Base-by-base conservation (phyloP, 148 eudicot genomes). In the Fagopyrum esculentum region DNA sequence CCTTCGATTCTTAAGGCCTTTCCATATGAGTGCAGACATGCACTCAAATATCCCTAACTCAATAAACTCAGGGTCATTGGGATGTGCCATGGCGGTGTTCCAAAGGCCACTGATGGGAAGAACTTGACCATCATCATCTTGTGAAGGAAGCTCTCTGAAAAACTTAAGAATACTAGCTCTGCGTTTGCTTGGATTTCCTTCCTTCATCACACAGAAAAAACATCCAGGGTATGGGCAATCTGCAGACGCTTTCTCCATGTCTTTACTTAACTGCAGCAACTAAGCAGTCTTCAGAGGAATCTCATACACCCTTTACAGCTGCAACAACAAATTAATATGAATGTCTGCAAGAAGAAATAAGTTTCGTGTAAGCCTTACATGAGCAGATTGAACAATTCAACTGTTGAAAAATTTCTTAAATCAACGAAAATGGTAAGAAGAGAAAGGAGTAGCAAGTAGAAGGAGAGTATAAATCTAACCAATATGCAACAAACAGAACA, bases 61-160 rank as follows among this genome's bases (percentile, higher is more conserved):
- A 69, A 92, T 92, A 83, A 95, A 95, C 82, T 95, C 99, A 0
- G 99, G 99, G 66, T 95, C 99, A 74, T 95, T 95, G 46, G 97
- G 99, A 82, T 95, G 99, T 57, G 99, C 96, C 99, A 95, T 95
- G 57, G 99, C 99, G 45, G 99, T 95, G 83, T 95, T 95, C 99
- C 99, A 95, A 54, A 95, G 96, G 82, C 96, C 96, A 73, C 97
- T 95, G 48, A 95, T 95, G 48, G 99, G 99, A 56, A 95, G 96
- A 78, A 95, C 99, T 77, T 90, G 97, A 69, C 97, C 97, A 78
- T 95, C 97, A 50, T 92, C 99, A 69, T 95, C 99, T 77, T 92
- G 99, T 16, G 96, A 89, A 60, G 99, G 99, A 81, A 95, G 94
- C 63, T 95, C 99, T 73, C 96, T 84, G 82, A 95, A 95, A 81